Evolutionary conservation across 768 basidiomycete genomes (phyloP).

Genomic region (Pholiota molesta): DNA sequence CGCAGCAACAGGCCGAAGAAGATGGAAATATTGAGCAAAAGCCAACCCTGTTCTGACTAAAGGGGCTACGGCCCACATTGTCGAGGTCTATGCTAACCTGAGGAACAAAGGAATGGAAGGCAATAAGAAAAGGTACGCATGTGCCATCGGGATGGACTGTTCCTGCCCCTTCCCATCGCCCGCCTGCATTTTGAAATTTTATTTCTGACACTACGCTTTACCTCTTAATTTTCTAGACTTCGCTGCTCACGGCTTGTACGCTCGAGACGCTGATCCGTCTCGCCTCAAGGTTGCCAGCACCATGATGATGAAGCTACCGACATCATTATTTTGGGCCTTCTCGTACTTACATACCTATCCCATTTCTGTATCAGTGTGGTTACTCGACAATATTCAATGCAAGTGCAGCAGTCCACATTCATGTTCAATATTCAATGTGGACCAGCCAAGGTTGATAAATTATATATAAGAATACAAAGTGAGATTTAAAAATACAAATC

Average conservation of each 20-base stretch:
- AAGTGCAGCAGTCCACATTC: too few relatives aligned
- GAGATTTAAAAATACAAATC: too few relatives aligned
- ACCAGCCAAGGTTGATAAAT: too few relatives aligned
- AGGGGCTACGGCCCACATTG: slow-evolving; percentile 93
- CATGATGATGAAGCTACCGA: too few relatives aligned
- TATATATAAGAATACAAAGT: too few relatives aligned
- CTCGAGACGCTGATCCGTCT: slow-evolving; percentile 98
- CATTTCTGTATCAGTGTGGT: too few relatives aligned
- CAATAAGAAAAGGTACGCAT: slow-evolving; percentile 77
- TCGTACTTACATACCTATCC: too few relatives aligned
- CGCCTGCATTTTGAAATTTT: not conserved
- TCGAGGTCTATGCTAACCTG: slow-evolving; percentile 88
- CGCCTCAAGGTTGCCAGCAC: too few relatives aligned
- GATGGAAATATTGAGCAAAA: slow-evolving; percentile 86
- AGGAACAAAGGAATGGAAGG: slow-evolving; percentile 91
- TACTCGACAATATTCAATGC: too few relatives aligned
- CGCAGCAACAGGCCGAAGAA: slow-evolving; percentile 63
- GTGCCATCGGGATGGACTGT: slow-evolving; percentile 14
- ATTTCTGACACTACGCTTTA: not conserved
- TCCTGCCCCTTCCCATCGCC: slow-evolving; percentile 5
- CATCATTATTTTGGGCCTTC: too few relatives aligned
- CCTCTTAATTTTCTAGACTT: slow-evolving; percentile 61
- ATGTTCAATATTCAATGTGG: too few relatives aligned
- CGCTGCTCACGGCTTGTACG: slow-evolving; percentile 96
- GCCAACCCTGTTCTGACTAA: slow-evolving; percentile 85